Conservation (phyloP, 2,329 filamentous ascomycete genomes). For the Elsinoe arachidis region DNA sequence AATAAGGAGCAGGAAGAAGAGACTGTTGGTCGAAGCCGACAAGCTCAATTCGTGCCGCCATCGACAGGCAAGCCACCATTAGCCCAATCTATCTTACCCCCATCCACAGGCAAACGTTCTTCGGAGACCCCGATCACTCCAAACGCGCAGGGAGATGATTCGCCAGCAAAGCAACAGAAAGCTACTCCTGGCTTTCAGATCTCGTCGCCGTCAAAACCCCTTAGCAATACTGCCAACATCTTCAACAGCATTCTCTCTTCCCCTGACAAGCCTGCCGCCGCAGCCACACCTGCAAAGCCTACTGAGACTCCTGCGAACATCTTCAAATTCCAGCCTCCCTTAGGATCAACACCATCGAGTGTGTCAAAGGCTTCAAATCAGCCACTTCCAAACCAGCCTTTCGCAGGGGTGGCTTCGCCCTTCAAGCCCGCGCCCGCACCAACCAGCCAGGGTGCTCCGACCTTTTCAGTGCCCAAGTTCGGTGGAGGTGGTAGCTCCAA, state of each 20-base stretch:
- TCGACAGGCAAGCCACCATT: not conserved
- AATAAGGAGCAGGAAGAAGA: not conserved
- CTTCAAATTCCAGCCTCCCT: constrained; percentile 9
- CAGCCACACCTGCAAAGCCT: not conserved
- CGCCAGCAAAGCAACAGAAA: not conserved
- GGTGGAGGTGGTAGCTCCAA: constrained; percentile 7
- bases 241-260: constrained; percentile 16
- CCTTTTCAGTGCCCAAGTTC: constrained; percentile 7
- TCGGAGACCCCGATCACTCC: not conserved
- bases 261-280: constrained; percentile 1
- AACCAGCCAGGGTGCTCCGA: not conserved
- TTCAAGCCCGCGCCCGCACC: not conserved
- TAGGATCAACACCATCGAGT: not conserved
- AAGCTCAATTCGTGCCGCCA: not conserved
- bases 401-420: not conserved
- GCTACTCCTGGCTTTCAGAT: constrained; percentile 10
- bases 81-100: not conserved
- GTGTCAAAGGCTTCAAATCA: not conserved
- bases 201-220: constrained; percentile 13
- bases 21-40: not conserved
- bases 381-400: not conserved
- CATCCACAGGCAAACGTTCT: not conserved
- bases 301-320: constrained; percentile 1
- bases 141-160: not conserved
- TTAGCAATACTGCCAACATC: constrained; percentile 14